Conservation (phyloP, 2,329 filamentous ascomycete genomes). For the Fusarium succisae region DNA sequence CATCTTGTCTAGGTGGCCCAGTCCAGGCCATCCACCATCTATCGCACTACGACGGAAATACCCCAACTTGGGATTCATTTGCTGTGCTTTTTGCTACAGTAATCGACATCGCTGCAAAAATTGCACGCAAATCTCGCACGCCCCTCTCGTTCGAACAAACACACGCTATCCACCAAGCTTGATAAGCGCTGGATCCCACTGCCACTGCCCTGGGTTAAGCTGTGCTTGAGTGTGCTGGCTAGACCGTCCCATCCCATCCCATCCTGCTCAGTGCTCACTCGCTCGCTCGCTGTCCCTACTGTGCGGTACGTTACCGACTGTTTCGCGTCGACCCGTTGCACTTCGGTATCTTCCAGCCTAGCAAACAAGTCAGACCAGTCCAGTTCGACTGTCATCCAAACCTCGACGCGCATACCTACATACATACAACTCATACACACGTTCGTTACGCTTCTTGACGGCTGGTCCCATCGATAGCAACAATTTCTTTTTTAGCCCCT, state of each 20-base stretch:
- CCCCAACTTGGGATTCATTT: constrained; percentile 42
- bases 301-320: constrained; percentile 2
- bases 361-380: constrained; percentile 15
- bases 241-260: constrained; percentile 11
- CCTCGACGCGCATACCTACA: constrained; percentile 16
- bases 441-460: constrained; percentile 8
- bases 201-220: constrained; percentile 38
- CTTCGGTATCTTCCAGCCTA: constrained; percentile 35
- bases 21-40: constrained; percentile 24
- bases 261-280: background rate
- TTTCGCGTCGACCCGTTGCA: constrained; percentile 24
- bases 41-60: constrained; percentile 47
- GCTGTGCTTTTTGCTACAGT: background rate
- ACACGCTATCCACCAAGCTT: constrained; percentile 43
- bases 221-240: constrained; percentile 15
- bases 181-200: constrained; percentile 46
- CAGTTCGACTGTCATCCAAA: constrained; percentile 17
- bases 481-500: constrained; percentile 13
- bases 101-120: background rate
- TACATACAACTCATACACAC: constrained; percentile 4
- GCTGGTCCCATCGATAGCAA: constrained; percentile 35
- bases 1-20: constrained; percentile 13
- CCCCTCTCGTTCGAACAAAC: constrained; percentile 34
- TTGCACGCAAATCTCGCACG: constrained; percentile 35
- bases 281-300: background rate